Percentiles rank a stretch among this genome's conserved stretches.
Conservation (phyloP, 176 grass and related monocot species). For the Carex pumila region DNA sequence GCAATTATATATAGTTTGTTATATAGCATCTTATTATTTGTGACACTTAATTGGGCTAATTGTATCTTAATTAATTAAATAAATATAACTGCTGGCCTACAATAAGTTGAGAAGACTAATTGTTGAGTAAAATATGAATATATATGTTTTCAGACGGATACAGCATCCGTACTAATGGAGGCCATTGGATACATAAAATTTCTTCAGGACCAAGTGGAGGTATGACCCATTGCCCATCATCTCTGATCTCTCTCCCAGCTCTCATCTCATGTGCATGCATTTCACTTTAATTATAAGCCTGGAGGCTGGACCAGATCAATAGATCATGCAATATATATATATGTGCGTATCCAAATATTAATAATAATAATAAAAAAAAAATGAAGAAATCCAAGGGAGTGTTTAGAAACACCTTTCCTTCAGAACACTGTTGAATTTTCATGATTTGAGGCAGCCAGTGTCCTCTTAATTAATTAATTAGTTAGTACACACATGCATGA, state of each 20-base stretch:
- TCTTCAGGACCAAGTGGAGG: conserved; percentile 94
- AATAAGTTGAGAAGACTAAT: not conserved
- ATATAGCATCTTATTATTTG: too few relatives aligned
- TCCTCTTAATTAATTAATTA: not conserved
- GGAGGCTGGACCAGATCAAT: not conserved
- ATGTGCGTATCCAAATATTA: not conserved
- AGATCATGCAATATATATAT: not conserved
- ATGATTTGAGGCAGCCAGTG: not conserved
- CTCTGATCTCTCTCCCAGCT: not conserved
- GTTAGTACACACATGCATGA: not conserved
- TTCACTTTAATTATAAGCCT: not conserved
- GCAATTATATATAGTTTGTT: too few relatives aligned
- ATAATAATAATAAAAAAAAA: not conserved
- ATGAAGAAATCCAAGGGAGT: not conserved
- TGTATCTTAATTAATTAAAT: not conserved
- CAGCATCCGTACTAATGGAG: conserved; percentile 94
- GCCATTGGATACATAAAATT: conserved; percentile 95
- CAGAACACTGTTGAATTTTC: conserved; percentile 9
- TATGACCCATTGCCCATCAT: conserved; percentile 9
- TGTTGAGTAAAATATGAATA: not conserved
- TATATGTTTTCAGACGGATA: conserved; percentile 62
- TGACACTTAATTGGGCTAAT: too few relatives aligned
- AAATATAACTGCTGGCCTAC: not conserved
- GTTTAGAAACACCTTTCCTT: not conserved
- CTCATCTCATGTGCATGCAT: not conserved